Evolutionary conservation across 495 filamentous ascomycete genomes (phyloP), one percentile per base, ranked within the genome.

Genomic region (Rusavskia elegans): DNA sequence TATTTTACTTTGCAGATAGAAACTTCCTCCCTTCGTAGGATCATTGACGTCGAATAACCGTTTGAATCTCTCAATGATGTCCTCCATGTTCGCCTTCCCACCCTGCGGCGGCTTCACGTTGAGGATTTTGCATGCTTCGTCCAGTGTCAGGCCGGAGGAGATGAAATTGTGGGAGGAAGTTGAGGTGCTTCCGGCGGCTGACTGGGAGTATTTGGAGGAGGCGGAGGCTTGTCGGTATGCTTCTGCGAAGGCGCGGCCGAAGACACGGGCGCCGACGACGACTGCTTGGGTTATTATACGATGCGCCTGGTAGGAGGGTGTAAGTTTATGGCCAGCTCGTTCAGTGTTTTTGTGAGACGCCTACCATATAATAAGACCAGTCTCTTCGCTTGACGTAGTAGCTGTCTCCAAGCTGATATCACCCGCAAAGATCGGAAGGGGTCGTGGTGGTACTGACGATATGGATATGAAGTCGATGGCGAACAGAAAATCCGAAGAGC

Each of bases 1-100:
- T 41, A 98, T 77, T 68, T 98, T 98, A 70, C 93, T 97, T 70
- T 98, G 92, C 50, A 98, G 73, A 65, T 98, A 98, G 64, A 98
- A 97, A 61, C 88, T 95, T 14, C 92, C 92, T 29, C 92, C 92
- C 64, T 95, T 95, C 64, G 88, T 73, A 23, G 92, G 90, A 51
- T 97, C 86, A 68, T 98, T 98, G 55, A 74, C 63, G 61, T 97
- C 93, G 65, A 97, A 98, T 45, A 98, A 70, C 55, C 81, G 82
- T 78, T 97, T 97, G 75, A 96, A 98, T 41, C 87, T 77, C 53
- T 84, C 80, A 72, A 82, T 83, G 48, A 93, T 76, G 36, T 77
- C 66, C 55, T 93, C 87, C 66, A 86, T 70, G 63, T 87, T 78
- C 19, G 82, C 71, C 60, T 86, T 73, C n/a, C 82, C 87, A 51